Percentiles rank a stretch among this genome's conserved stretches.
These are phyloP conservation scores for Coffea eugenioides DNA, from an alignment of 257 asterid genomes.

Conservation along the genomic window DNA sequence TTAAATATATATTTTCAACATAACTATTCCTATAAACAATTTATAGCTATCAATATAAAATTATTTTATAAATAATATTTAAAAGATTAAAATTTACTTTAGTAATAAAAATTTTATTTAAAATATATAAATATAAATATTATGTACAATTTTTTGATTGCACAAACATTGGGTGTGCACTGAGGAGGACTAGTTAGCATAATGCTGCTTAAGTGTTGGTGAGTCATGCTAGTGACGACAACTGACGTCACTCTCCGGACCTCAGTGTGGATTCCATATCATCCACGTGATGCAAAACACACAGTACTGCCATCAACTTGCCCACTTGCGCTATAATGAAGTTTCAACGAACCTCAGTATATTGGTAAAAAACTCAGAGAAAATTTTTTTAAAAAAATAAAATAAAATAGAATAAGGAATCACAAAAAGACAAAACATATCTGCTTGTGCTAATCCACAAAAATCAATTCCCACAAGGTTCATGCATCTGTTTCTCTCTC, in stretches of 20 bases:
- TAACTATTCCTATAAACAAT: too few species aligned
- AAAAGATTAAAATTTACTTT: too few species aligned
- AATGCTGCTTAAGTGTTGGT: background rate
- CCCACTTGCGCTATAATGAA: constrained; percentile 47
- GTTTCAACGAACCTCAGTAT: constrained; percentile 39
- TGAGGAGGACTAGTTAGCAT: too few species aligned
- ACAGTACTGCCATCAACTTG: constrained; percentile 42
- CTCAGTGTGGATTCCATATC: background rate
- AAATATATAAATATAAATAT: too few species aligned
- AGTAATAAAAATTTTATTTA: too few species aligned
- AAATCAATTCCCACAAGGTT: constrained; percentile 2
- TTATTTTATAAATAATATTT: too few species aligned
- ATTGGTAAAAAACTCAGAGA: background rate
- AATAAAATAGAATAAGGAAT: background rate
- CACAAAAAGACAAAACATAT: constrained; percentile 3
- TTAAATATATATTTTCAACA: too few species aligned
- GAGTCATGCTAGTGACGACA: background rate
- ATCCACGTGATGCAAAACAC: constrained; percentile 42
- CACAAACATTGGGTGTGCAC: too few species aligned
- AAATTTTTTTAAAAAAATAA: too few species aligned
- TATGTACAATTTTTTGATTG: too few species aligned
- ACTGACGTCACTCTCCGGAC: constrained; percentile 13
- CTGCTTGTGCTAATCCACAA: constrained; percentile 11
- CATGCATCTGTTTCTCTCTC: constrained; percentile 22
- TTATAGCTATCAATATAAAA: too few species aligned